Base-by-base conservation (phyloP, 2,329 filamentous ascomycete species). In the Aurifilum marmelostoma region DNA sequence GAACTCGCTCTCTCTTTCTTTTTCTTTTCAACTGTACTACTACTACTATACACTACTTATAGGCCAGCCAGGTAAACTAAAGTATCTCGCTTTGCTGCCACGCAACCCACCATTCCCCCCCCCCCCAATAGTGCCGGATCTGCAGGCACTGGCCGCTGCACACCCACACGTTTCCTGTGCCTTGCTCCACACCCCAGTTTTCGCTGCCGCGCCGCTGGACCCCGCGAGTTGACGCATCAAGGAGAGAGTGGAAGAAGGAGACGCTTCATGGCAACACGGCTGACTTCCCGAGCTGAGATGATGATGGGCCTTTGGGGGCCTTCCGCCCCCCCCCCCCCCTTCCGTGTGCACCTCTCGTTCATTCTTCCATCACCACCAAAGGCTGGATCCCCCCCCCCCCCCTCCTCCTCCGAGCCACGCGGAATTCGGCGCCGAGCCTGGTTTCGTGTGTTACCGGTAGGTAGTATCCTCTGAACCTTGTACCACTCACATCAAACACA, bases 161-260 rank as follows among this genome's bases (percentile, higher is more conserved):
- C 34, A 34, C 34, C 4, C 34, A 58, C 54, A 27, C 4, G 18
- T 21, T 47, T 47, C 43, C 18, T 59, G 29, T 34, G 54, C 54
- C 54, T 4, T 34, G 29, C 54, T 59, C 54, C 29, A 34, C 54
- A 37, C 7, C 54, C 56, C 56, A 18, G 52, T 32, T 56, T n/a
- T n/a, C n/a, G n/a, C n/a, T n/a, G n/a, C n/a, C n/a, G n/a, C n/a
- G n/a, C n/a, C n/a, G n/a, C n/a, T n/a, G n/a, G n/a, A n/a, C n/a
- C n/a, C n/a, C 14, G 6, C 21, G 27, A n/a, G 21, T n/a, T 68
- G 67, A 66, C 67, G 63, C 62, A 52, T 47, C 3, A 14, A 6
- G 12, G 43, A 11, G 43, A 47, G 43, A 11, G 43, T n/a, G 18
- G 11, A 8, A 9, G 41, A n/a, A 21, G 11, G 21, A 8, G 18